Percentiles rank a stretch among this genome's conserved stretches.
Conservation (phyloP, 2,329 filamentous ascomycete genomes). For the Fulvia fulva region DNA sequence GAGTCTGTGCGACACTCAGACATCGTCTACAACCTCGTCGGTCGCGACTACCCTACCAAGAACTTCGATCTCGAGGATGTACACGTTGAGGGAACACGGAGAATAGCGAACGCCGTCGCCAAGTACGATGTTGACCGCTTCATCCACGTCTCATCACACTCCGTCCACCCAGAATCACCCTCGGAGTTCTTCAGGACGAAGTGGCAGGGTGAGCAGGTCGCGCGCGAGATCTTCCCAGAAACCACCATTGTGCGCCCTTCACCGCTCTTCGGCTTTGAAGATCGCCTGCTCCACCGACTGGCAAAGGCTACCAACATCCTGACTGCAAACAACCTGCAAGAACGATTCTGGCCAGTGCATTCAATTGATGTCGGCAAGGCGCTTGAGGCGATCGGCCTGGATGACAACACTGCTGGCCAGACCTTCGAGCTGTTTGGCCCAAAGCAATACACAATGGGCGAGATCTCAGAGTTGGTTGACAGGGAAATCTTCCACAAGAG, state of each 20-base stretch:
- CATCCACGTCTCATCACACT: constrained; percentile 95
- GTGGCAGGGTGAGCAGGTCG: constrained; percentile 77
- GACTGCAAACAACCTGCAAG: constrained; percentile 88
- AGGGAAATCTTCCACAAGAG: constrained; percentile 87
- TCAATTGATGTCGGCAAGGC: constrained; percentile 86
- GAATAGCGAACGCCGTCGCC: constrained; percentile 88
- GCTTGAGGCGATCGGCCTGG: constrained; percentile 83
- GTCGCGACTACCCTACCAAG: constrained; percentile 95
- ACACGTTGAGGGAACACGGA: constrained; percentile 85
- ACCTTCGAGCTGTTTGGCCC: constrained; percentile 95
- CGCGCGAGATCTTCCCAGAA: constrained; percentile 86
- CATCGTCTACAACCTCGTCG: constrained; percentile 93
- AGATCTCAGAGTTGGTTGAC: constrained; percentile 85
- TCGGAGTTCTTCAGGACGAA: constrained; percentile 93
- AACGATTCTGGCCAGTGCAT: constrained; percentile 88
- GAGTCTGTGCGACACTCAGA: constrained; percentile 96
- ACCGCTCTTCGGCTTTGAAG: constrained; percentile 92
- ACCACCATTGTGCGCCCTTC: constrained; percentile 94
- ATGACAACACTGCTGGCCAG: constrained; percentile 83
- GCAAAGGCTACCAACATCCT: constrained; percentile 76
- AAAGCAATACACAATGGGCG: constrained; percentile 81
- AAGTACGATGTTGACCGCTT: constrained; percentile 98
- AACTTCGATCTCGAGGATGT: constrained; percentile 94
- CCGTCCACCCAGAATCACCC: constrained; percentile 71
- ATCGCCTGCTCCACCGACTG: constrained; percentile 81